Conservation (phyloP, 2,329 filamentous ascomycete genomes). For the Fusarium metavorans region DNA sequence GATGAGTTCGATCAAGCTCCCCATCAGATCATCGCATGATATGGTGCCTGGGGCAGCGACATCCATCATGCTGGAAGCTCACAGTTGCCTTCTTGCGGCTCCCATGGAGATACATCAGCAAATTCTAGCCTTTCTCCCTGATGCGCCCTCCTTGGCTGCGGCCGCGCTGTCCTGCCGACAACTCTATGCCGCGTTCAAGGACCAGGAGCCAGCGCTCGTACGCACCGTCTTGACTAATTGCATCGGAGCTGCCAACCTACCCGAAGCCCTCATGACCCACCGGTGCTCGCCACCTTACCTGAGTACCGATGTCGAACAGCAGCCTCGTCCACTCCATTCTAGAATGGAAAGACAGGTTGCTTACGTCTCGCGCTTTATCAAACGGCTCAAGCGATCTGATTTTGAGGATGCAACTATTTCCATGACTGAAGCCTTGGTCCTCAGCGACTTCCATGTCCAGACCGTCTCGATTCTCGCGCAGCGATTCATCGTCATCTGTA, state of each 20-base stretch:
- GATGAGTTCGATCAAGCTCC: neutral
- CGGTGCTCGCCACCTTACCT: neutral
- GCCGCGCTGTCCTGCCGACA: neutral
- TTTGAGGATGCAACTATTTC: neutral
- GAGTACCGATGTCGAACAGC: neutral
- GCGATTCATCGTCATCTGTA: neutral
- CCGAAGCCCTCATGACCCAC: neutral
- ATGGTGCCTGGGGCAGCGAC: neutral
- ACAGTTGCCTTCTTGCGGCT: neutral
- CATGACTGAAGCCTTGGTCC: neutral
- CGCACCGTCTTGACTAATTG: neutral
- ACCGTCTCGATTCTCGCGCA: neutral
- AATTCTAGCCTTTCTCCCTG: neutral
- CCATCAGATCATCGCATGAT: neutral
- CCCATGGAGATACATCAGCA: neutral
- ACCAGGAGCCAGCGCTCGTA: neutral
- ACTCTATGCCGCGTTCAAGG: neutral
- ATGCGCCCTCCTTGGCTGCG: neutral
- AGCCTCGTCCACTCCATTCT: neutral
- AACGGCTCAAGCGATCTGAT: neutral
- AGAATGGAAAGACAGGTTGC: neutral
- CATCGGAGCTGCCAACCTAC: neutral
- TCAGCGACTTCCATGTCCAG: neutral
- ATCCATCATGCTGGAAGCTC: neutral
- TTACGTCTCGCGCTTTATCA: neutral